A percentile compares a stretch with the other conserved stretches of the same genome.
Conservation (phyloP, 257 asterid genomes). For the Solanum megistacrolobum region DNA sequence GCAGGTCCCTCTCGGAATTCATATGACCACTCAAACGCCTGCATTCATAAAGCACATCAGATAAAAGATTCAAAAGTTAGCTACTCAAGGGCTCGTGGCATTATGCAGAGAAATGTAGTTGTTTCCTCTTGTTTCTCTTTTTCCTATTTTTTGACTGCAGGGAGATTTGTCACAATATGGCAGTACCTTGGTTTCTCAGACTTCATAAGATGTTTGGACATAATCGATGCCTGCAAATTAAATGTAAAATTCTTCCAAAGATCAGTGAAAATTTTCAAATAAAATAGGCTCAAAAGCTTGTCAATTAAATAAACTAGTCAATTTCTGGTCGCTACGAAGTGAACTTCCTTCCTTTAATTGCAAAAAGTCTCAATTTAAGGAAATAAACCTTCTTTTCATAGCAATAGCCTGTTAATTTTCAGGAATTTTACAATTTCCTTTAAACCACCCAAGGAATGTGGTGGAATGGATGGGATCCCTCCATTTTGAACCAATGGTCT, state of each 20-base stretch:
- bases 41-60: conserved; percentile 7
- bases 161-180: not conserved
- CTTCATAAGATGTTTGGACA: conserved; percentile 58
- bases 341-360: not conserved
- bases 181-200: conserved; percentile 63
- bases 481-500: not conserved
- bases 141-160: not conserved
- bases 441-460: not conserved
- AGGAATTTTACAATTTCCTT: not conserved
- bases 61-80: not conserved
- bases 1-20: conserved; percentile 37
- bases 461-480: not conserved
- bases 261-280: not conserved
- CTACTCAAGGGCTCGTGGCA: not conserved
- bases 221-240: conserved; percentile 56
- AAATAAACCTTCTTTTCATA: not conserved
- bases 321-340: not conserved
- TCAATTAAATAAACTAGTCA: not conserved
- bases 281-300: not conserved
- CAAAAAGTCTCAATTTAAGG: not conserved
- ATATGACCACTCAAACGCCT: conserved; percentile 63
- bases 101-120: not conserved
- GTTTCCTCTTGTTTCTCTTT: not conserved
- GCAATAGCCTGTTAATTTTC: not conserved
- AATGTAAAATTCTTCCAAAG: not conserved